Base-by-base conservation (phyloP, 192 early-diverging fungal genomes). In the Backusella tarrabulga region DNA sequence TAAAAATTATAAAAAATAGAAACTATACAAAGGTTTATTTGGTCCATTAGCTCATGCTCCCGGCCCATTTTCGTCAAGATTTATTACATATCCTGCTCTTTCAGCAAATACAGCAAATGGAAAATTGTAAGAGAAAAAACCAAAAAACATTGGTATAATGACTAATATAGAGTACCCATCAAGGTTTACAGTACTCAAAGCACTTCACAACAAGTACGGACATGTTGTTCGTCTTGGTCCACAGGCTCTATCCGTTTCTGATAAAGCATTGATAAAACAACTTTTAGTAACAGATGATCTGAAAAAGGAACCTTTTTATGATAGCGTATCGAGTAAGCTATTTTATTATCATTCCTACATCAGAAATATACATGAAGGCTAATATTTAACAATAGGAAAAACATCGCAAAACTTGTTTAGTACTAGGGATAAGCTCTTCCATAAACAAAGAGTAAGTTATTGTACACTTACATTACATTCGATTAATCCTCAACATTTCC, bases 211-310 rank as follows among this genome's bases (percentile, higher is more conserved):
- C 8, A 38, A 81, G 21, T 87, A 86, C 71, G 87, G 87, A 5
- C 80, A 63, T 17, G 71, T 87, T 46, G 83, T 86, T 19, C 76
- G 83, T n/a, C 32, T 83, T 26, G 71, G 67, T 1, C 74, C 84
- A 2, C 74, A 79, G 6, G 44, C 72, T 9, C 60, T 88, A 6
- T 71, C 80, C 29, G 77, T 88, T 6, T 71, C 83, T 3, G 81
- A 85, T 71, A 85, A 85, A 42, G 77, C 84, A 29, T 75, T 83
- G 70, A 79, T 87, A 23, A 80, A 73, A 44, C 77, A 85, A 56
- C 69, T 85, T 56, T 69, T 79, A 9, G 9, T 19, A 34, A 46
- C 68, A 21, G 79, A 80, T 38, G 75, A 83, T 54, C 44, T 80
- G 21, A 54, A 34, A 41, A 79, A 77, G 40, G 75, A 35, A 7